Evolutionary conservation across 1,139 yeast species (phyloP), one percentile per base, ranked within the genome.

Genomic region (Meyerozyma guilliermondii): DNA sequence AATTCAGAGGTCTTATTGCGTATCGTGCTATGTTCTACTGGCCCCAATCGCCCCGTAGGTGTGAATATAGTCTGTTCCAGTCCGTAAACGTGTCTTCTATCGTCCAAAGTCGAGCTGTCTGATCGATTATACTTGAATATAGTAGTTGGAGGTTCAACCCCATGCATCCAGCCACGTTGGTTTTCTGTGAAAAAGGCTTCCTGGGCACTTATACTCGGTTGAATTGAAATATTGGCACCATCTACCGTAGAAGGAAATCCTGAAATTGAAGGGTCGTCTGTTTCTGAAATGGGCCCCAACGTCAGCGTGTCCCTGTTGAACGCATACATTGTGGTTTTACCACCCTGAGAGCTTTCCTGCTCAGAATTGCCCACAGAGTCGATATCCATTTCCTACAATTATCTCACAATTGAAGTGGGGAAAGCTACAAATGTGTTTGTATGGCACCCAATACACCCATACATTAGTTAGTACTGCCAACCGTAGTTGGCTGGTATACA

Each of bases 301-400:
- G 24, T 33, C 24, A 20, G 24, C 10, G 23, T 7, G 9, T 3
- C 11, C 6, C 13, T 22, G 10, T 33, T 33, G 36, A 18, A 33
- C 11, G 11, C 20, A 17, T 33, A 33, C 24, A 10, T 20, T 10
- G 36, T 17, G 11, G 36, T 8, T 3, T 9, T 13, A 11, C 8
- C 33, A 9, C 4, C 9, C 33, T 11, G 16, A 29, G 33, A 9
- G 18, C 33, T 14, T 2, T 16, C 18, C 16, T 29, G 14, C 10
- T 29, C 33, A 29, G 20, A 13, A 29, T 11, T 29, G 33, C 33
- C 33, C 13, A 30, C 30, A 23, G 39, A 36, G 39, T 26, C 20
- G 14, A 23, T 36, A 14, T 26, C 40, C 34, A 16, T 38, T 18
- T 9, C 16, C 23, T 18, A 20, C 22, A 6, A 20, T 10, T 23